phyloP scores from a whole-genome alignment of 2,329 filamentous ascomycete species.

The Aspergillus jensenii region DNA sequence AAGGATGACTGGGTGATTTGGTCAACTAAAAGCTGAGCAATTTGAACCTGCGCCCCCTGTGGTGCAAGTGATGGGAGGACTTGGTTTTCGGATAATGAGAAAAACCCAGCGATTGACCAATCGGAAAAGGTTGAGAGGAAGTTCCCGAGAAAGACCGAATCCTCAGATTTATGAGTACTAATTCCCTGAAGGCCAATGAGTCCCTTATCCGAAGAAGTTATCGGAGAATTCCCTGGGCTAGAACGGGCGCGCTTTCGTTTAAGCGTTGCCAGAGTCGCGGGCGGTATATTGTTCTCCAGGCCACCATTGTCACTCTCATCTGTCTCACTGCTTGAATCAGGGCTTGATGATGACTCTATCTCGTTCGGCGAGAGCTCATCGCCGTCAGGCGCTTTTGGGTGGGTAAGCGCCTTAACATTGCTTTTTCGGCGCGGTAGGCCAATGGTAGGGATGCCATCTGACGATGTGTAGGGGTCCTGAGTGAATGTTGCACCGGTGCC shows the following conservation, averaged over 20 bases:
- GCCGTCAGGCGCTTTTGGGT: slow-evolving; percentile 6
- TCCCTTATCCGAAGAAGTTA: slow-evolving; percentile 30
- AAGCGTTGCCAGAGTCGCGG: slow-evolving; percentile 19
- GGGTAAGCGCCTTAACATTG: slow-evolving; percentile 4
- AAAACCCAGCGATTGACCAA: slow-evolving; percentile 41
- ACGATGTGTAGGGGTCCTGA: slow-evolving; percentile 7
- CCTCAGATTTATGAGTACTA: slow-evolving; percentile 25
- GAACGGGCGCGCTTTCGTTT: slow-evolving; percentile 40
- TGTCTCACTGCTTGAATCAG: slow-evolving; percentile 28
- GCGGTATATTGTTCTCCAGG: slow-evolving; percentile 22
- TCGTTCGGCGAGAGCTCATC: slow-evolving; percentile 10
- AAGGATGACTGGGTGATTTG: slow-evolving; percentile 48
- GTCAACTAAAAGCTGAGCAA: slow-evolving; percentile 43
- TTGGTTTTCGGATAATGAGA: slow-evolving; percentile 34
- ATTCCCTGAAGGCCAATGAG: slow-evolving; percentile 18
- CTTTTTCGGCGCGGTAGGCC: slow-evolving; percentile 32
- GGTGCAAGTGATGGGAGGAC: slow-evolving; percentile 32
- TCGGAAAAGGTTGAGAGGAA: slow-evolving; percentile 41
- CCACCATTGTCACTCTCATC: slow-evolving; percentile 29
- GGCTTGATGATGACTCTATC: slow-evolving; percentile 19
- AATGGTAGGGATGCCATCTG: slow-evolving; percentile 38
- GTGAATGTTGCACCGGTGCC: slow-evolving; percentile 8
- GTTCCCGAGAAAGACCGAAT: slow-evolving; percentile 37
- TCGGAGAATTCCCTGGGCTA: slow-evolving; percentile 28
- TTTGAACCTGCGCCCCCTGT: slow-evolving; percentile 37